These are phyloP conservation scores for Trichoderma simmonsii DNA, from an alignment of 2,329 filamentous ascomycete species.

Conservation along the genomic window DNA sequence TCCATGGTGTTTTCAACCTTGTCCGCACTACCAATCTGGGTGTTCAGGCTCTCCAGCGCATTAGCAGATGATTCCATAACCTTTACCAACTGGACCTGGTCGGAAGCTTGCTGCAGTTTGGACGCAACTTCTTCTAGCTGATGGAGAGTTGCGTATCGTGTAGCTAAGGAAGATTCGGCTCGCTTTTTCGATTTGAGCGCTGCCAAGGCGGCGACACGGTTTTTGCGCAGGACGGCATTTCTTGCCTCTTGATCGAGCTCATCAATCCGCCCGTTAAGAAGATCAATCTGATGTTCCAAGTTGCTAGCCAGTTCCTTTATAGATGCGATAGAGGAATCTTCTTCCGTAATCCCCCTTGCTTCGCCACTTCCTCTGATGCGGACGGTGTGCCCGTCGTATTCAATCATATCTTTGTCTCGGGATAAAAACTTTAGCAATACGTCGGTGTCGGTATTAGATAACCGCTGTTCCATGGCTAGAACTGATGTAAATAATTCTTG, in stretches of 20 bases:
- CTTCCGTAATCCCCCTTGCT: conserved; percentile 58
- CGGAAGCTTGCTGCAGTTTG: conserved; percentile 81
- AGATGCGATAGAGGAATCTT: conserved; percentile 79
- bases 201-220: conserved; percentile 70
- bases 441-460: conserved; percentile 65
- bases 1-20: conserved; percentile 74
- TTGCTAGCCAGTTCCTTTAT: conserved; percentile 76
- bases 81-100: conserved; percentile 78
- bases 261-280: conserved; percentile 65
- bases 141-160: conserved; percentile 67
- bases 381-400: conserved; percentile 65
- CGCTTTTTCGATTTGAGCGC: conserved; percentile 80
- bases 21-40: conserved; percentile 72
- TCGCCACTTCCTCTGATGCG: conserved; percentile 64
- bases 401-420: conserved; percentile 60
- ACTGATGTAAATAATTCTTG: conserved; percentile 52
- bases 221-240: conserved; percentile 67
- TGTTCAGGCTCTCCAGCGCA: conserved; percentile 70
- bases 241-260: conserved; percentile 64
- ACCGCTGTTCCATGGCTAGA: conserved; percentile 45
- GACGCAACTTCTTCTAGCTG: conserved; percentile 81
- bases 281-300: conserved; percentile 67
- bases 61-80: conserved; percentile 77
- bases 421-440: conserved; percentile 68
- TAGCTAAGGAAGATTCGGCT: conserved; percentile 68